Evolutionary conservation across 73 alveolate species (phyloP).

Genomic region (Stentor roeselii): DNA sequence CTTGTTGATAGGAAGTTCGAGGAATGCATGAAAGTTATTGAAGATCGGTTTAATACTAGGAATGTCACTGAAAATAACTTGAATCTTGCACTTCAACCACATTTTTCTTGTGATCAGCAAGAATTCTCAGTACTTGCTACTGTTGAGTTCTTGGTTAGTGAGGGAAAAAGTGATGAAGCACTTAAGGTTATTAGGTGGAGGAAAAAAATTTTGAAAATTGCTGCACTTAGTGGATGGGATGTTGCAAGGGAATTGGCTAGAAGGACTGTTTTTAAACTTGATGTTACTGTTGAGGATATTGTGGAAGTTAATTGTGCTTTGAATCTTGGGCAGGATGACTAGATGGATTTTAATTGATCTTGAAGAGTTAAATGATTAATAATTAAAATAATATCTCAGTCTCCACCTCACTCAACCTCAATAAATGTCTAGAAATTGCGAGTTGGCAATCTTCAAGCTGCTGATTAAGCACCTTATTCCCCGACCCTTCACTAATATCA

Average conservation of each 20-base stretch:
- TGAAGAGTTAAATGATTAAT: too few species aligned
- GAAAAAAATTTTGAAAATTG: conserved; percentile 21
- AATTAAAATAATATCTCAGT: too few species aligned
- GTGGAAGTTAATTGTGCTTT: too few species aligned
- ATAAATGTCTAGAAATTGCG: not conserved
- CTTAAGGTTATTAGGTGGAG: conserved; percentile 5
- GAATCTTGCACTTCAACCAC: not conserved
- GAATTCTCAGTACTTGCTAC: not conserved
- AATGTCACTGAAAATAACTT: not conserved
- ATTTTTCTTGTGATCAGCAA: conserved; percentile 22
- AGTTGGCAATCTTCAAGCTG: not conserved
- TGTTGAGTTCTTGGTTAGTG: conserved; percentile 5
- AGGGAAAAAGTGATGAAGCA: not conserved
- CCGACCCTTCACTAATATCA: not conserved
- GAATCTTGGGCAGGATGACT: too few species aligned
- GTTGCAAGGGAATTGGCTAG: not conserved
- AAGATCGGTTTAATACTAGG: not conserved
- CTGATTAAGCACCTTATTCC: not conserved
- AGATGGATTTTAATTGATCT: too few species aligned
- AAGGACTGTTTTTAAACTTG: conserved; percentile 12
- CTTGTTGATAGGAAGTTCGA: not conserved
- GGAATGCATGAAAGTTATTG: not conserved
- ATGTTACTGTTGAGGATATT: not conserved
- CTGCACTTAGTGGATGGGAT: conserved; percentile 20
- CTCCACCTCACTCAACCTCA: not conserved